Base-by-base conservation (phyloP, 2,329 filamentous ascomycete species). In the Fusarium paranaense region DNA sequence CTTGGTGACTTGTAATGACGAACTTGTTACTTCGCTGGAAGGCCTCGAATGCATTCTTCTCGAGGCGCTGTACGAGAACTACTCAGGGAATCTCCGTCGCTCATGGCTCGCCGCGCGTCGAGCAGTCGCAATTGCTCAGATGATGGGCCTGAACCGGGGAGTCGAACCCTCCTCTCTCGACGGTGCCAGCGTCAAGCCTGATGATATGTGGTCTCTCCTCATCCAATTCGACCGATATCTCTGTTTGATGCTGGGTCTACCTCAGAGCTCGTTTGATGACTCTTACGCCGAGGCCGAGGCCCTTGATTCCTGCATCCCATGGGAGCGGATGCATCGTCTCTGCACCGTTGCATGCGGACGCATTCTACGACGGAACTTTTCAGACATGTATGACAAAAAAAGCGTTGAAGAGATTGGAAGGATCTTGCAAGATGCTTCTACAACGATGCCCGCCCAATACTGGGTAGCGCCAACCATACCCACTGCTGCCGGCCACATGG, bases 11-110 rank as follows among this genome's bases (percentile, higher is more conserved):
- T 81, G 81, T 16, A 84, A 88, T 30, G 85, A 89, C 60, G 83
- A 85, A 3, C 76, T 90, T 1, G 74, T 86, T 0, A 80, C 78
- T 27, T 85, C 83, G 0, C 42, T 88, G 2, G 86, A 89, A 62
- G 86, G 86, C 0, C 75, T 89, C 7, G 86, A 89, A 67, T 87
- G 85, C 61, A 71, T 90, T n/a, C 81, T 88, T 71, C 80, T 89
- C 0, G 84, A 88, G 69, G 82, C 81, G 14, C 79, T 87, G 25
- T 87, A 85, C 71, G 80, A 85, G 8, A 84, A 84, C 32, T 88
- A 88, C 32, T 77, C 78, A 0, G 88, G 88, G 1, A 83, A 86
- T 32, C 79, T 88, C 4, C 83, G 85, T 0, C 80, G 82, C 1
- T 81, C 86, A 0, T 89, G 86, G 86, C 72, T 88, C 5, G 79